Base-by-base conservation (phyloP, 345 rosid genomes). In the Moricandia moricandioides region DNA sequence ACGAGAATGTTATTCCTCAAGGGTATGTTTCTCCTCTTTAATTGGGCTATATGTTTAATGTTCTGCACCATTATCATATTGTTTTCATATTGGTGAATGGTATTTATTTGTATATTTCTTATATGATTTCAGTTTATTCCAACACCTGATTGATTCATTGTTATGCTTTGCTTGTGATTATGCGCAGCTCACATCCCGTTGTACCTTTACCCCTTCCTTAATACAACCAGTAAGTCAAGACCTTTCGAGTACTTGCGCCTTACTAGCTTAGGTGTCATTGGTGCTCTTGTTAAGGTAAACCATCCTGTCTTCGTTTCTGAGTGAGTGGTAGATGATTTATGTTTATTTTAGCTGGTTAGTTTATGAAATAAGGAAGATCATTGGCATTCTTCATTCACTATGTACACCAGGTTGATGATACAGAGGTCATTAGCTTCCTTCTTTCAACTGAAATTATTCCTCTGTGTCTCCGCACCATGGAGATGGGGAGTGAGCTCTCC, bases 211-310 rank as follows among this genome's bases (percentile, higher is more conserved):
- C 98, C 99, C 57, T 96, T 96, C 83, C 96, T 96, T 14, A 90
- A 96, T 69, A 92, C 98, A 70, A 89, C 92, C 17, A 96, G 96
- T 79, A 96, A 96, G 88, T 88, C 98, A 13, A 89, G 97, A 81
- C 97, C 99, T 62, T 96, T 88, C 27, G 99, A 96, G 78, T 96
- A 92, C 81, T 59, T 96, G 84, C 83, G 99, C 78, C 97, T 92
- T 56, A 96, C 98, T 62, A 96, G 98, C 83, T 81, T 96, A 83
- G 99, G 99, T 79, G 99, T 96, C 84, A 91, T 96, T 12, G 98
- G 99, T 77, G 98, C 99, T 29, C 84, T 96, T 75, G 99, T 96
- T 76, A 96, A 96, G 96, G 99, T 96, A 84, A 57, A 34, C 13
- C 54, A 60, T 33, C 30, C 7, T 0, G 7, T 30, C 60, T 70